Evolutionary conservation across 176 grass and related monocot species (phyloP).

Genomic region (Oryza meridionalis): DNA sequence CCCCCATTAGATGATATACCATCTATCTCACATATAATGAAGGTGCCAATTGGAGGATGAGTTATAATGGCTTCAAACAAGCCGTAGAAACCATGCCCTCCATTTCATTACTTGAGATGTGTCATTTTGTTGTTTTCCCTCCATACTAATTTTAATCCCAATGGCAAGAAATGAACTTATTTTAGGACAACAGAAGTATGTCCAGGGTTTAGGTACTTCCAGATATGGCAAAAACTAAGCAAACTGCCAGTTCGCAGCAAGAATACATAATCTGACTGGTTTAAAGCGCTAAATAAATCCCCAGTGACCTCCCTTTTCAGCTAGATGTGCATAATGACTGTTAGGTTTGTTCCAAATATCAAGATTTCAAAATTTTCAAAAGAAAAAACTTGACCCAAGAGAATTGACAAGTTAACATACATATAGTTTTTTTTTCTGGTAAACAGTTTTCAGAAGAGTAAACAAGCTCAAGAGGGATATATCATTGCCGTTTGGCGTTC

Average conservation of each 20-base stretch:
- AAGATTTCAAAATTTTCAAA: not conserved
- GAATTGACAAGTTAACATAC: not conserved
- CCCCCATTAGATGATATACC: not conserved
- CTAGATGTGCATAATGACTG: not conserved
- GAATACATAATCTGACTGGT: not conserved
- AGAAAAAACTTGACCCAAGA: not conserved
- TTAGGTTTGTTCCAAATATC: not conserved
- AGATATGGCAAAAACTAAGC: not conserved
- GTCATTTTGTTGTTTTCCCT: not conserved
- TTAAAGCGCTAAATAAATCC: not conserved
- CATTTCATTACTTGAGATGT: not conserved
- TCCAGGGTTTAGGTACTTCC: not conserved
- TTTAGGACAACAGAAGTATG: not conserved
- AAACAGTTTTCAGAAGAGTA: not conserved
- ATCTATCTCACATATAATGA: constrained; percentile 23
- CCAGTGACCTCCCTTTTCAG: not conserved
- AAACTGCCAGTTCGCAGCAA: not conserved
- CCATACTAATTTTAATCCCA: no score
- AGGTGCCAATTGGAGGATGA: not conserved
- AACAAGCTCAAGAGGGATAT: not conserved
- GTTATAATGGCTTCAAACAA: constrained; percentile 13
- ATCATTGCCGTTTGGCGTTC: not conserved
- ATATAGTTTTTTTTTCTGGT: not conserved
- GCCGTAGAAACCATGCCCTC: not conserved
- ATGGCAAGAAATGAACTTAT: no score